Conservation (phyloP, 2,329 filamentous ascomycete genomes). For the Fusarium ramigenum region DNA sequence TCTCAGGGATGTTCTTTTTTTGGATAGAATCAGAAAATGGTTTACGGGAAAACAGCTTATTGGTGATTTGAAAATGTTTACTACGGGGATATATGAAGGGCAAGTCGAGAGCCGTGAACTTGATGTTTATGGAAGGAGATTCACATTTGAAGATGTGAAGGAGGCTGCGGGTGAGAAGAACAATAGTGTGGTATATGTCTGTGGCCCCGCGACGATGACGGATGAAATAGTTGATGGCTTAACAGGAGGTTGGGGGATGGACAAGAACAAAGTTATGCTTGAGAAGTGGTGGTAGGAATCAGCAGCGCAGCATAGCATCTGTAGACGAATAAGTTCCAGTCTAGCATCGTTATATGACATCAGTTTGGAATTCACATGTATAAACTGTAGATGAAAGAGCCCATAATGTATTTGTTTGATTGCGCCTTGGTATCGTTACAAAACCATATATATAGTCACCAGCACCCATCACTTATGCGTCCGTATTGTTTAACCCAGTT, state of each 20-base stretch:
- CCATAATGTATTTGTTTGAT: conserved; percentile 24
- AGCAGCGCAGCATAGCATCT: not conserved
- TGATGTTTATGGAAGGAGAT: conserved; percentile 50
- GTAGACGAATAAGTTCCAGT: not conserved
- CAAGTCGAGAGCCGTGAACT: conserved; percentile 3
- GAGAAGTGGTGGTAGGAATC: conserved; percentile 70
- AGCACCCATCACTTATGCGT: conserved; percentile 19
- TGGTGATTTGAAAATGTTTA: conserved; percentile 55
- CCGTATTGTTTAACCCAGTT: conserved; percentile 4
- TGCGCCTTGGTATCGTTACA: conserved; percentile 44
- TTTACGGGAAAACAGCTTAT: conserved; percentile 51
- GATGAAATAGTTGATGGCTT: conserved; percentile 68
- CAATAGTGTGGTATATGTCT: conserved; percentile 68
- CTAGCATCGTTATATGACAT: not conserved
- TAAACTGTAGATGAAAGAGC: not conserved
- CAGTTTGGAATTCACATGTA: not conserved
- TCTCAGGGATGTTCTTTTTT: conserved; percentile 58
- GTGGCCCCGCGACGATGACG: conserved; percentile 74
- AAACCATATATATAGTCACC: conserved; percentile 36
- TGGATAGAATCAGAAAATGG: conserved; percentile 56
- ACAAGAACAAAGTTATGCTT: conserved; percentile 59
- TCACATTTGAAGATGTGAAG: conserved; percentile 54
- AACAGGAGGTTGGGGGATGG: conserved; percentile 50
- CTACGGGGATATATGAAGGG: conserved; percentile 49
- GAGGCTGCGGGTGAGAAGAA: conserved; percentile 49